Percentiles rank a stretch among this genome's conserved stretches.
These are phyloP conservation scores for Melastoma candidum DNA, from an alignment of 441 rosid species.

Conservation along the genomic window DNA sequence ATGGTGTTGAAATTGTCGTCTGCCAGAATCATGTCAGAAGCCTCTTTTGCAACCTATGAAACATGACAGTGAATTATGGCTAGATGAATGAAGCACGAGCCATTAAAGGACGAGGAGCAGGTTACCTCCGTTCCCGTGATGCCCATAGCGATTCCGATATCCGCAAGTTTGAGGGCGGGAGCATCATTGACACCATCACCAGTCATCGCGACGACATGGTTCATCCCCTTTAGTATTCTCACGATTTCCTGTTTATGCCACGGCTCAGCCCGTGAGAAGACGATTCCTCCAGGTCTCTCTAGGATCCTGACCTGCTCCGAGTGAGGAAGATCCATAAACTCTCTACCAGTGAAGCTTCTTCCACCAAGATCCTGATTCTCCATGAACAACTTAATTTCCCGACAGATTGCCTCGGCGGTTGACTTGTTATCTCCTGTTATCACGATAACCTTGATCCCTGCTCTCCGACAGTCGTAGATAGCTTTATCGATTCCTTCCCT, in stretches of 20 bases:
- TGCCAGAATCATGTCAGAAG: slow-evolving; percentile 91
- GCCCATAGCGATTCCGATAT: slow-evolving; percentile 94
- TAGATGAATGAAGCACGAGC: neutral
- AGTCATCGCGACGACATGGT: slow-evolving; percentile 85
- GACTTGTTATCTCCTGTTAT: slow-evolving; percentile 93
- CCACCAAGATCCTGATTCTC: slow-evolving; percentile 44
- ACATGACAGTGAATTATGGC: no score
- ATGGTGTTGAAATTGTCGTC: slow-evolving; percentile 84
- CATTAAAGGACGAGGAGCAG: neutral
- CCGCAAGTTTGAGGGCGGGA: slow-evolving; percentile 89
- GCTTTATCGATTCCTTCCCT: slow-evolving; percentile 76
- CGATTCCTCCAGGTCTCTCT: slow-evolving; percentile 65
- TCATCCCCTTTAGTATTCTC: slow-evolving; percentile 77
- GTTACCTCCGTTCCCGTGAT: slow-evolving; percentile 84
- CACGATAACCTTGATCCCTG: slow-evolving; percentile 82
- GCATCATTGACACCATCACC: slow-evolving; percentile 97
- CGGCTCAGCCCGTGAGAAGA: slow-evolving; percentile 89
- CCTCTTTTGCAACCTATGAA: slow-evolving; percentile 83
- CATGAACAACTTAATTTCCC: slow-evolving; percentile 51
- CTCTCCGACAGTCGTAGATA: slow-evolving; percentile 65
- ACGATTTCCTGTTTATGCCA: slow-evolving; percentile 85
- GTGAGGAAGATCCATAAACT: slow-evolving; percentile 52
- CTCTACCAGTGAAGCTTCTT: slow-evolving; percentile 67
- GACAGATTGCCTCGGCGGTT: slow-evolving; percentile 85
- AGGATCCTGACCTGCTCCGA: slow-evolving; percentile 37